phyloP scores from a whole-genome alignment of 768 basidiomycete genomes.

The Amanita inopinata region DNA sequence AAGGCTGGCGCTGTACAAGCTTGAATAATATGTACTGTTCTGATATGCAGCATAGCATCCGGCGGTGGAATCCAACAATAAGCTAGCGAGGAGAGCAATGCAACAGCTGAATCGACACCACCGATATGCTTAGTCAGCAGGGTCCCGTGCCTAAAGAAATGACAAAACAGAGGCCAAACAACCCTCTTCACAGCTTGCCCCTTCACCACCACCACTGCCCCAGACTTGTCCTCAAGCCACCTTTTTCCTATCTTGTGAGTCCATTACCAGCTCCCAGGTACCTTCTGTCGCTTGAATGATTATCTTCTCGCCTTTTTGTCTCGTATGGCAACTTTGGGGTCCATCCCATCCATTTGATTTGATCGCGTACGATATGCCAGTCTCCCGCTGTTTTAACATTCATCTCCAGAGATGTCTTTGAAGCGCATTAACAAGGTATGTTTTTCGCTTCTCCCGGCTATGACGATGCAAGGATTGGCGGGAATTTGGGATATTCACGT shows the following conservation, averaged over 20 bases:
- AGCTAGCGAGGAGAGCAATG: background rate
- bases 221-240: slow-evolving; percentile 17
- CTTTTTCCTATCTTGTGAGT: slow-evolving; percentile 24
- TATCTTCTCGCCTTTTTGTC: background rate
- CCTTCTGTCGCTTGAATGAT: slow-evolving; percentile 7
- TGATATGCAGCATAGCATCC: no score
- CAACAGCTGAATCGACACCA: no score
- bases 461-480: slow-evolving; percentile 11
- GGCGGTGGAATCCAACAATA: no score
- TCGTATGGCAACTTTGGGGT: slow-evolving; percentile 7
- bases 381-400: slow-evolving; percentile 20
- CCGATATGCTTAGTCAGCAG: slow-evolving; percentile 29
- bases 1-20: no score
- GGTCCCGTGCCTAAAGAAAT: slow-evolving; percentile 22
- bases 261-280: slow-evolving; percentile 11
- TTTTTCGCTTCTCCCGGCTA: slow-evolving; percentile 8
- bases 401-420: slow-evolving; percentile 65
- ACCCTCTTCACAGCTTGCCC: slow-evolving; percentile 32
- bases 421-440: slow-evolving; percentile 99
- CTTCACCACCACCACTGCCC: slow-evolving; percentile 38
- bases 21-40: no score
- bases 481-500: slow-evolving; percentile 8
- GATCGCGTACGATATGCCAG: slow-evolving; percentile 35
- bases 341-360: slow-evolving; percentile 18
- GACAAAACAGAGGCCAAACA: slow-evolving; percentile 41